A percentile compares a stretch with the other conserved stretches of the same genome.
Conservation (phyloP, 1,284 basidiomycete genomes). For the Inonotus obliquus region DNA sequence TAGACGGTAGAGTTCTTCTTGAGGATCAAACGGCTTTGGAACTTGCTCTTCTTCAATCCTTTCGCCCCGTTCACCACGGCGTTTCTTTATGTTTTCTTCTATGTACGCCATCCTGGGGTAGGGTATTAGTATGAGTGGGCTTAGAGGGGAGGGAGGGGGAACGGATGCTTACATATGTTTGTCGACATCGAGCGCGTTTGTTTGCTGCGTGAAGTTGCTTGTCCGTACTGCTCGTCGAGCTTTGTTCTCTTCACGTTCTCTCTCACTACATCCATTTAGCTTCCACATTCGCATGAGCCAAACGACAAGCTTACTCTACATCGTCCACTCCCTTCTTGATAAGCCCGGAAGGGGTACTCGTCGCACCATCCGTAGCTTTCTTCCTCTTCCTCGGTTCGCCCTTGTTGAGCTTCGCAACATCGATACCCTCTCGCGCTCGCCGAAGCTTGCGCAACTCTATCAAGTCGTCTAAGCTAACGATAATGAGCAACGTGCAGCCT, state of each 20-base stretch:
- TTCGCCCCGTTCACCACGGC: slow-evolving; percentile 52
- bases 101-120: slow-evolving; percentile 91
- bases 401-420: slow-evolving; percentile 77
- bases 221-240: slow-evolving; percentile 72
- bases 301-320: slow-evolving; percentile 47
- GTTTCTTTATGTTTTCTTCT: slow-evolving; percentile 85
- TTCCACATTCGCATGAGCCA: slow-evolving; percentile 12
- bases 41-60: slow-evolving; percentile 37
- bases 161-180: slow-evolving; percentile 98
- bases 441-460: slow-evolving; percentile 80
- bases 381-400: slow-evolving; percentile 76
- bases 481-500: slow-evolving; percentile 9
- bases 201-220: slow-evolving; percentile 97
- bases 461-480: slow-evolving; percentile 69
- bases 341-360: slow-evolving; percentile 40
- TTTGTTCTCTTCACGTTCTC: slow-evolving; percentile 61
- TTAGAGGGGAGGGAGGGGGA: slow-evolving; percentile 8
- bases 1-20: slow-evolving; percentile 79
- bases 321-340: slow-evolving; percentile 42
- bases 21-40: slow-evolving; percentile 51
- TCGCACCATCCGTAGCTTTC: slow-evolving; percentile 46
- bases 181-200: slow-evolving; percentile 92
- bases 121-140: not conserved
- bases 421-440: slow-evolving; percentile 78
- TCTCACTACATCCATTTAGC: slow-evolving; percentile 37